These are phyloP conservation scores for Neonectria magnoliae DNA, from an alignment of 2,329 filamentous ascomycete genomes.

Conservation along the genomic window DNA sequence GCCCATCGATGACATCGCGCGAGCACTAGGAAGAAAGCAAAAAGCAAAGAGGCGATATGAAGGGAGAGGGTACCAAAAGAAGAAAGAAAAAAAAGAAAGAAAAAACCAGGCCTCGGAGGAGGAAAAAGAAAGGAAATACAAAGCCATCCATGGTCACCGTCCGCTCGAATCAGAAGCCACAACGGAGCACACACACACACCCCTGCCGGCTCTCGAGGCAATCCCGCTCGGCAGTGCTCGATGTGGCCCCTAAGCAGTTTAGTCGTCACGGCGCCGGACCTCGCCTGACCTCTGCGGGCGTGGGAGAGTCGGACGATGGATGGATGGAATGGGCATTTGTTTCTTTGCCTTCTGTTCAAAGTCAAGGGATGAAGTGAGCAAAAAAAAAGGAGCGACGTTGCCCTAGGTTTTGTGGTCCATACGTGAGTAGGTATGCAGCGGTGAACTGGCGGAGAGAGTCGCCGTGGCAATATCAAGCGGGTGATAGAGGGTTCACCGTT, in stretches of 20 bases:
- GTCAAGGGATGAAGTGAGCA: neutral
- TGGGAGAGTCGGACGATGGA: neutral
- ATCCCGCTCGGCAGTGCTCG: conserved; percentile 17
- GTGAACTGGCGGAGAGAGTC: neutral
- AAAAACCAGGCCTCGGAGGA: neutral
- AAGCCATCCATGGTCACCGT: conserved; percentile 18
- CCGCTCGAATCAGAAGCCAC: conserved; percentile 23
- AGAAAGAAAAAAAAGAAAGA: conserved; percentile 13
- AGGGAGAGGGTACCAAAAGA: neutral
- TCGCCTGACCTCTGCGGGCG: conserved; percentile 6
- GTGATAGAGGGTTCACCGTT: conserved; percentile 13
- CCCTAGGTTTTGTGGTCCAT: conserved; percentile 1
- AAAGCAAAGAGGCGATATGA: neutral
- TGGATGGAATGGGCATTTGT: neutral
- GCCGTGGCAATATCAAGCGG: conserved; percentile 13
- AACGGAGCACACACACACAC: conserved; percentile 8
- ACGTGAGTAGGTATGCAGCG: neutral
- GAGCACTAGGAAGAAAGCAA: neutral
- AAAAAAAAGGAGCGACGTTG: neutral
- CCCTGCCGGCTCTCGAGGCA: conserved; percentile 22
- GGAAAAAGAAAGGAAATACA: conserved; percentile 18
- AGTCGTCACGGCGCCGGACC: conserved; percentile 26
- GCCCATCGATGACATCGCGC: conserved; percentile 10
- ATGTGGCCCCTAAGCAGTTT: conserved; percentile 13
- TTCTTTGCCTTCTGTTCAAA: neutral